Evolutionary conservation across 1,284 basidiomycete genomes (phyloP), one percentile per base, ranked within the genome.

Genomic region (Marasmius fiardii): DNA sequence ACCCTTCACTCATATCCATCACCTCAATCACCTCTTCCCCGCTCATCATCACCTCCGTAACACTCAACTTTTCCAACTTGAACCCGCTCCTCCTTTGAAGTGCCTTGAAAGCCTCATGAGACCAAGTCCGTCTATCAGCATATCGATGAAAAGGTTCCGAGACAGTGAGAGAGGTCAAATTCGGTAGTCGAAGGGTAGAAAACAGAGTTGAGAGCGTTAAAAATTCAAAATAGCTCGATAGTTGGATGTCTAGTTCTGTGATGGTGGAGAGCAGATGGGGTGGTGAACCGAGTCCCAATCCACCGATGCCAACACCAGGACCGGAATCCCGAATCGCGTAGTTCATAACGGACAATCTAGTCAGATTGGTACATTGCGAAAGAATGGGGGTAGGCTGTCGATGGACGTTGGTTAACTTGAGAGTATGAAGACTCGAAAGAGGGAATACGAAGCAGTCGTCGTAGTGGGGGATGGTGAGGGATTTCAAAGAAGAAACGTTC

Each of bases 391-490:
- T 26, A 3, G 28, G 47, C 16, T 20, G 28, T 31, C 31, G 47
- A 26, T 33, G 23, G 6, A 33, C 23, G 7, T 49, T 49, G 6
- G 23, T 49, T 12, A 49, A n/a, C 4, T 28, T 49, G n/a, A 49
- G 26, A 3, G 12, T 16, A 4, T 31, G 47, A 7, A 49, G 11
- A 2, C 33, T 5, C 1, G 47, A 33, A 18, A 49, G 47, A n/a
- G 47, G 47, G n/a, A 49, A 31, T 18, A 33, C n/a, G 28, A 49
- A 49, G 14, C 24, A 49, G 31, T 49, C 47, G 26, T 49, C 47
- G 16, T 49, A 49, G 10, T 49, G 47, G 31, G n/a, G 47, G 11
- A 49, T 49, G 47, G 47, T 49, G 10, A 49, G 28, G 26, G 28
- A 49, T n/a, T 16, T 24, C 33, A 49, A 49, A 12, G 47, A 26